Conservation (phyloP, 768 basidiomycete species). For the Gautieria morchelliformis region DNA sequence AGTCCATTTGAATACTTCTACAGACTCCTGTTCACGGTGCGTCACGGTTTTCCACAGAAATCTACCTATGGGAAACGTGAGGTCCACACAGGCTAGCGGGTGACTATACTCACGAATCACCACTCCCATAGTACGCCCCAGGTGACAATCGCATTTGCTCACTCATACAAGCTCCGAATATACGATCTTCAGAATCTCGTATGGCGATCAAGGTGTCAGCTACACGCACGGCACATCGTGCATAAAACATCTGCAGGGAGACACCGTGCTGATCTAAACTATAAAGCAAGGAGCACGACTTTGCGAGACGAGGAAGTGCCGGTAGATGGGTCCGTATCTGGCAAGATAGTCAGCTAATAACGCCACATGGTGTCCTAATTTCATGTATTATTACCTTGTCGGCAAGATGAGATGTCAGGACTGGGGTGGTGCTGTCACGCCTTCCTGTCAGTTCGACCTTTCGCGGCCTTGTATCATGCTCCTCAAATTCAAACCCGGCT, state of each 20-base stretch:
- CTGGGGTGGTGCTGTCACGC: slow-evolving; percentile 39
- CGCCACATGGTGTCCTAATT: slow-evolving; percentile 17
- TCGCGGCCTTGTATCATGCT: slow-evolving; percentile 25
- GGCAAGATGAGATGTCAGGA: slow-evolving; percentile 47
- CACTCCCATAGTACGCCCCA: slow-evolving; percentile 76
- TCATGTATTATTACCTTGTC: slow-evolving; percentile 38
- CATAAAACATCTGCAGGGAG: slow-evolving; percentile 80
- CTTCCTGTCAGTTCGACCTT: slow-evolving; percentile 44
- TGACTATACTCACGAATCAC: slow-evolving; percentile 59
- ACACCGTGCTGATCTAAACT: slow-evolving; percentile 94
- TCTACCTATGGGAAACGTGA: slow-evolving; percentile 26
- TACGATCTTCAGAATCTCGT: slow-evolving; percentile 46
- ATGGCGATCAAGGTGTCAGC: slow-evolving; percentile 54
- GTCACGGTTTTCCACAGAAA: slow-evolving; percentile 63
- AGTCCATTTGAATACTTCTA: slow-evolving; percentile 73
- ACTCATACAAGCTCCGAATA: slow-evolving; percentile 81
- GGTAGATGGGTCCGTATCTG: slow-evolving; percentile 69
- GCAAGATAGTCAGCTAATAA: background rate
- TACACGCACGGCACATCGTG: slow-evolving; percentile 40
- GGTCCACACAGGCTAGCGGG: slow-evolving; percentile 14
- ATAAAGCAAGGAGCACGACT: slow-evolving; percentile 72
- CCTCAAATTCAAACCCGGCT: slow-evolving; percentile 36
- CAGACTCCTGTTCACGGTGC: slow-evolving; percentile 26
- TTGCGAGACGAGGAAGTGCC: slow-evolving; percentile 59
- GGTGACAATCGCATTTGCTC: slow-evolving; percentile 56